These are phyloP conservation scores for Aciculosporium take DNA, from an alignment of 2,329 filamentous ascomycete species.

Conservation along the genomic window DNA sequence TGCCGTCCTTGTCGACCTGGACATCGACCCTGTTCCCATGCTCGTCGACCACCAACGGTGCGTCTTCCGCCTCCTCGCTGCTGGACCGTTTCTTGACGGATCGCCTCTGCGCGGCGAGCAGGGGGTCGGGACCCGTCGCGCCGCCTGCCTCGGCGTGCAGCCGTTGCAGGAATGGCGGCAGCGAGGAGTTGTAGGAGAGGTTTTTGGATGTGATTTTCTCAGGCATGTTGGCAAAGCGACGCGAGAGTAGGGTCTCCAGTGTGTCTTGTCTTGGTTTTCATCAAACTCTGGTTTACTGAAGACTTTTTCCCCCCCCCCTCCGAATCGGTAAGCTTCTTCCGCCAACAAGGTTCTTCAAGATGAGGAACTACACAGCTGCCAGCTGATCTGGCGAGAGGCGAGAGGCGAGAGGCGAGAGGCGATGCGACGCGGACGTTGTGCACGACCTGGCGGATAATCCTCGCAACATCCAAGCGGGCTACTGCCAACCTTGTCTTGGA, in stretches of 20 bases:
- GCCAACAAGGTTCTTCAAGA: too few relatives aligned
- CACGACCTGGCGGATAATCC: too few relatives aligned
- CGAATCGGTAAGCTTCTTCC: too few relatives aligned
- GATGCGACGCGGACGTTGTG: too few relatives aligned
- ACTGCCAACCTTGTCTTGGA: too few relatives aligned
- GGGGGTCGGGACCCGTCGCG: conserved; percentile 36
- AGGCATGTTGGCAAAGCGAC: conserved; percentile 23
- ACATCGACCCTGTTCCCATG: conserved; percentile 47
- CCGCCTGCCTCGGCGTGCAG: conserved; percentile 38
- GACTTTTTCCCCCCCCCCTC: too few relatives aligned
- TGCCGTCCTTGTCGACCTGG: conserved; percentile 27
- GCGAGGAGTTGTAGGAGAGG: conserved; percentile 46
- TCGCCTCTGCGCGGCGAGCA: conserved; percentile 35
- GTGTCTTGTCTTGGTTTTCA: too few relatives aligned
- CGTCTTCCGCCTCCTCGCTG: conserved; percentile 63
- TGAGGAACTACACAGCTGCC: too few relatives aligned
- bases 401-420: too few relatives aligned
- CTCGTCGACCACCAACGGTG: conserved; percentile 61
- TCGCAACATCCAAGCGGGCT: too few relatives aligned
- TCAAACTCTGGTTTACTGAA: neutral
- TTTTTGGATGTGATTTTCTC: conserved; percentile 57
- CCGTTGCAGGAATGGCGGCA: conserved; percentile 46
- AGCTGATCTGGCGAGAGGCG: too few relatives aligned
- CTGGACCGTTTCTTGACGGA: conserved; percentile 39
- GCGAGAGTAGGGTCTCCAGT: neutral